A percentile compares a stretch with the other conserved stretches of the same genome.
phyloP scores from a whole-genome alignment of 2,329 filamentous ascomycete species.

The Trichophyton schoenleinii region DNA sequence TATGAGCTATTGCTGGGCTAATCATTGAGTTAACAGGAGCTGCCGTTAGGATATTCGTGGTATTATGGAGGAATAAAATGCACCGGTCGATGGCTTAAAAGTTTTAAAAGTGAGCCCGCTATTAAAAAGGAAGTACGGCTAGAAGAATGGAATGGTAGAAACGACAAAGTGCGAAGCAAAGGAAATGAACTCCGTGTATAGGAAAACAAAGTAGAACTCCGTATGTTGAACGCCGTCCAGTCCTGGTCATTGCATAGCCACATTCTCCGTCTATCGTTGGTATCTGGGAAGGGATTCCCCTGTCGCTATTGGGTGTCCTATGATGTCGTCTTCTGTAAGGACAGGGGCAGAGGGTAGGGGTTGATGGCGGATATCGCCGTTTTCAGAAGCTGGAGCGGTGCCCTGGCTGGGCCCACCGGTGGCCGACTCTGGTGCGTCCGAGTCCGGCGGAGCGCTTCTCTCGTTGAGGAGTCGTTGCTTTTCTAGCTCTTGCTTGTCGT shows the following conservation, averaged over 20 bases:
- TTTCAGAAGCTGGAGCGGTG: constrained; percentile 15
- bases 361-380: constrained; percentile 3
- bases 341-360: constrained; percentile 32
- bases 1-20: background rate
- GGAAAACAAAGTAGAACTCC: background rate
- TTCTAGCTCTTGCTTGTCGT: constrained; percentile 74
- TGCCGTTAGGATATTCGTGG: background rate
- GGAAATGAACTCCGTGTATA: background rate
- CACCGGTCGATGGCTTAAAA: background rate
- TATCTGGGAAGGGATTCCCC: constrained; percentile 35
- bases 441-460: constrained; percentile 46
- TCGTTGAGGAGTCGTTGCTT: constrained; percentile 50
- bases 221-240: background rate
- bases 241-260: background rate
- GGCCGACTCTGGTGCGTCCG: constrained; percentile 10
- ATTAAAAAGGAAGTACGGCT: background rate
- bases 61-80: background rate
- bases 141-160: background rate
- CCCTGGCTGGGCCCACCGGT: constrained; percentile 4
- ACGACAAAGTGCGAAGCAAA: background rate
- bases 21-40: background rate
- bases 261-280: constrained; percentile 20
- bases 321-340: constrained; percentile 43
- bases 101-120: background rate
- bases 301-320: constrained; percentile 25